Base-by-base conservation (phyloP, 2,329 filamentous ascomycete species). In the Acarospora socialis region DNA sequence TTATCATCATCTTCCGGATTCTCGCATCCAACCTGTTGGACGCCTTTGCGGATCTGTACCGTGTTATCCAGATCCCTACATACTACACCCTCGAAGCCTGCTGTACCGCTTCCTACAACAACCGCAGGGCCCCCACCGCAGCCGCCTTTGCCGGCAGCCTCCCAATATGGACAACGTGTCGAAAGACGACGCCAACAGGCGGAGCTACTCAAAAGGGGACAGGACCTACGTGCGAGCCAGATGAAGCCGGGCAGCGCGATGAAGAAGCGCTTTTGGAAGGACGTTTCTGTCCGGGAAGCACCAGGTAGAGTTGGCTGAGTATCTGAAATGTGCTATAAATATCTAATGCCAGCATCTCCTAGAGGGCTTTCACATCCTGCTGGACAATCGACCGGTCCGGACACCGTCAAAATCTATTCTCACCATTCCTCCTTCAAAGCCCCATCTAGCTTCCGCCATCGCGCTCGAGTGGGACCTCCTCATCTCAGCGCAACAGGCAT, bases 401-500 rank as follows among this genome's bases (percentile, higher is more conserved):
- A 83, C 81, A 31, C 80, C 77, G 1, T 43, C 63, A 5, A 83
- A 86, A 50, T 51, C 69, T 23, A 63, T 82, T 41, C 63, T 98
- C 45, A 70, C 67, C 13, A 42, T 44, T 14, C 37, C 42, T 3
- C 27, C 27, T 12, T 35, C 40, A 15, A 44, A 44, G 21, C 40
- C 42, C 1, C 29, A 39, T 30, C 38, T 42, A n/a, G 37, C 41
- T 10, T 37, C 37, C 4, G 41, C 41, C 35, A 75, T 98, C 40
- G 90, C 87, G 3, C 60, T 92, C 26, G 90, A 98, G 62, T 98
- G 90, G 90, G 86, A 94, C 52, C 65, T 78, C 29, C 68, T 98
- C 38, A 68, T 76, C 15, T 81, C 80, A 9, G 74, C 80, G 3
- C 77, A 86, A 50, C 82, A 95, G 56, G 82, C 84, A 0, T 69